Evolutionary conservation across 2,329 filamentous ascomycete species (phyloP), one percentile per base, ranked within the genome.

Genomic region (Ascocoryne sarcoides): DNA sequence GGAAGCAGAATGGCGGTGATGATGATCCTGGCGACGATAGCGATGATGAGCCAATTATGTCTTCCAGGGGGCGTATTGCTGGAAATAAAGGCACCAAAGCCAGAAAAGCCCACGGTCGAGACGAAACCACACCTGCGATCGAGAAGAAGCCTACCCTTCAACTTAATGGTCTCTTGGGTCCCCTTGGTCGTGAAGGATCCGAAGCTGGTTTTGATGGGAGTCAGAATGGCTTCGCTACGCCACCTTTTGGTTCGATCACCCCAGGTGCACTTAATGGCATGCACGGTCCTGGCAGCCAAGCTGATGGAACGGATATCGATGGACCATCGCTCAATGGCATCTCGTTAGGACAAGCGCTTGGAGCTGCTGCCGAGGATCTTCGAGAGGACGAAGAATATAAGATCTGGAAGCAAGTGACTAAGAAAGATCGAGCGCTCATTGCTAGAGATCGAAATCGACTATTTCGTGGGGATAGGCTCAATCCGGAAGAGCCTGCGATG

Each of bases 351-450:
- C 76, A 81, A 37, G 74, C 77, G 1, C 71, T 84, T 41, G 76
- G 75, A 12, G 72, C 82, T 43, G 75, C 75, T 20, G 73, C 70
- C 10, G 84, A 93, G 52, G 85, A 94, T 51, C 73, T 76, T 10
- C 87, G 87, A 51, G 79, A 93, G 52, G 89, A 96, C 53, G 89
- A 96, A 43, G 90, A 95, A 58, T 95, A 92, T 65, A 94, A 93
- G 60, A 84, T 92, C 26, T 98, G 93, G 92, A 98, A 96, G 66
- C 90, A 96, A 62, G 87, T 95, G 30, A 98, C 92, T 2, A 96
- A 96, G 65, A 95, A 92, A 60, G 89, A 95, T 56, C 81, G 92
- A 47, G 92, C 92, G 3, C 68, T 83, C 17, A 78, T 90, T 39
- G 84, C 92, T 44, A 87, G 89, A 48, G 86, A 95, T 59, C 77